Percentiles rank a stretch among this genome's conserved stretches.
Conservation (phyloP, 768 basidiomycete species). For the Harrya chromipes region DNA sequence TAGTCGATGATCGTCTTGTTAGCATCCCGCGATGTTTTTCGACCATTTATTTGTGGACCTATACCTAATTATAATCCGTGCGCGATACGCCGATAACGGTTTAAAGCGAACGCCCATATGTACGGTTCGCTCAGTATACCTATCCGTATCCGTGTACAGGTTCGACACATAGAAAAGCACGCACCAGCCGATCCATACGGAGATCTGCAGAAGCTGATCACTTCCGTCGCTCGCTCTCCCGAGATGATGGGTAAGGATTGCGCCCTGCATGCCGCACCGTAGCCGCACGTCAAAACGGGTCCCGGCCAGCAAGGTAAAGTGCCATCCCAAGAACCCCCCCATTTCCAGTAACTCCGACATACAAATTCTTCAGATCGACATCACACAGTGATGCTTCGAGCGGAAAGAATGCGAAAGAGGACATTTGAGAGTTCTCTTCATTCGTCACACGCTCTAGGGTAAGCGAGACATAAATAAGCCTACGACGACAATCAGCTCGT, state of each 20-base stretch:
- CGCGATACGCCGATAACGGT: constrained; percentile 39
- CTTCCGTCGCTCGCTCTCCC: constrained; percentile 43
- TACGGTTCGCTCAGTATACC: no score
- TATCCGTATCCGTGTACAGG: no score
- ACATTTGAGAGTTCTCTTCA: constrained; percentile 38
- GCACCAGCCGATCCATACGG: constrained; percentile 55
- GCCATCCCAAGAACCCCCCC: constrained; percentile 55
- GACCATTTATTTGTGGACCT: no score
- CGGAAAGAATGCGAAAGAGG: constrained; percentile 51
- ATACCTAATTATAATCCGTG: constrained; percentile 40
- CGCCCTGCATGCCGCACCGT: constrained; percentile 38
- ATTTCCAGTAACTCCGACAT: constrained; percentile 61
- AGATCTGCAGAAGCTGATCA: constrained; percentile 58
- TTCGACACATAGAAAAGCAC: constrained; percentile 13
- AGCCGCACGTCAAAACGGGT: constrained; percentile 5
- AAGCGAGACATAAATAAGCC: no score
- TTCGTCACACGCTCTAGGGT: no score
- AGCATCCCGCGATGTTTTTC: no score
- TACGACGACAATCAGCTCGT: no score
- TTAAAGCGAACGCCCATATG: no score
- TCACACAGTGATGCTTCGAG: constrained; percentile 60
- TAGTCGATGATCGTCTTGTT: no score
- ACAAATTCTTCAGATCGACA: constrained; percentile 48
- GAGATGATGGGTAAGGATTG: constrained; percentile 59
- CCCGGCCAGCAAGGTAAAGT: constrained; percentile 1